Conservation (phyloP, 371 early-diverging fungal genomes). For the Apophysomyces elegans region DNA sequence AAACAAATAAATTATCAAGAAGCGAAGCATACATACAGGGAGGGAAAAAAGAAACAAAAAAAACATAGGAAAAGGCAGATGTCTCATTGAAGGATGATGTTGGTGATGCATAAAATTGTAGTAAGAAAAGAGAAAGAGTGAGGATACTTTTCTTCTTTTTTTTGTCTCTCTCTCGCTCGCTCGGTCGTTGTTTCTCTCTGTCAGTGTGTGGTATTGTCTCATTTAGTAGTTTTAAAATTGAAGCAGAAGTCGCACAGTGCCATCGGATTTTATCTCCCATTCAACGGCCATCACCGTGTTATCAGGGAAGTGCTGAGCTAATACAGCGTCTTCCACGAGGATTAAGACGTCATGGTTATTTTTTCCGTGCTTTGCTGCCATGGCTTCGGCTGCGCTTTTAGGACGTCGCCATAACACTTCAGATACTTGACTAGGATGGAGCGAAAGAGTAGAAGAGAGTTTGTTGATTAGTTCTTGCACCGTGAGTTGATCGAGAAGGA, state of each 20-base stretch:
- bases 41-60: constrained; percentile 1
- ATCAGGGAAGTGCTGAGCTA: constrained; percentile 17
- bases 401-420: constrained; percentile 29
- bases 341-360: constrained; percentile 11
- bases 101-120: constrained; percentile 2
- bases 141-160: not conserved
- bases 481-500: constrained; percentile 14
- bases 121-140: constrained; percentile 3
- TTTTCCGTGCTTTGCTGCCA: constrained; percentile 3
- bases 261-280: constrained; percentile 31
- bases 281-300: constrained; percentile 19
- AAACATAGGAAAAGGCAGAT: constrained; percentile 1
- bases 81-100: not conserved
- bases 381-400: constrained; percentile 12
- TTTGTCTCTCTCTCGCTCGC: constrained; percentile 5
- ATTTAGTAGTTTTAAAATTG: not conserved
- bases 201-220: constrained; percentile 1
- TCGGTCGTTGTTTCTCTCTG: constrained; percentile 3
- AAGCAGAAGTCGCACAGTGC: constrained; percentile 16
- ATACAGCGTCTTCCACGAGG: constrained; percentile 19
- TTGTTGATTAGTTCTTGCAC: constrained; percentile 19
- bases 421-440: constrained; percentile 26
- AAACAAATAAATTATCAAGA: constrained; percentile 7
- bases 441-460: constrained; percentile 22
- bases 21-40: constrained; percentile 8